Conservation (phyloP, 2,329 filamentous ascomycete genomes). For the Hypoxylon sp. region DNA sequence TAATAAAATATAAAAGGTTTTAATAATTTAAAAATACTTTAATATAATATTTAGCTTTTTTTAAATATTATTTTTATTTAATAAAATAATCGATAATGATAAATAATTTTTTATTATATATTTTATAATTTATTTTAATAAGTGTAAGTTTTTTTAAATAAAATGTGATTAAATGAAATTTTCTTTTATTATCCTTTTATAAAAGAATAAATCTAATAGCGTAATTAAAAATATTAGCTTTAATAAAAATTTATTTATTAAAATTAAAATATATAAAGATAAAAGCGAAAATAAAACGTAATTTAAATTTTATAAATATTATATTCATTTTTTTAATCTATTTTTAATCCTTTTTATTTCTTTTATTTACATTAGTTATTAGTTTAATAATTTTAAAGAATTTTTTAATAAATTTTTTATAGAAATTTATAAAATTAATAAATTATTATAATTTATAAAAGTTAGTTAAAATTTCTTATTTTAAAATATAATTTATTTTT, state of each 20-base stretch:
- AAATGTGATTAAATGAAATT: not conserved
- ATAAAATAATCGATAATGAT: not conserved
- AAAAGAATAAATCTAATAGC: not conserved
- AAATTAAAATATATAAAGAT: not conserved
- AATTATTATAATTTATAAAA: not conserved
- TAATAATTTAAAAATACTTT: not conserved
- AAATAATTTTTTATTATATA: slow-evolving; percentile 2
- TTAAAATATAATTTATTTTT: not conserved
- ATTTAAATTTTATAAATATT: not conserved
- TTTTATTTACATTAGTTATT: not conserved
- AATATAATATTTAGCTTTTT: not conserved
- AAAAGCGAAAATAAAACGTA: not conserved
- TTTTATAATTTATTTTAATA: slow-evolving; percentile 1
- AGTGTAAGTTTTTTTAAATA: not conserved
- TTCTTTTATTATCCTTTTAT: not conserved
- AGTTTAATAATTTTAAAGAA: not conserved
- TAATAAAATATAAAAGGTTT: slow-evolving; percentile 1
- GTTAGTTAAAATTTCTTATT: not conserved
- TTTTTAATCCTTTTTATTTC: not conserved
- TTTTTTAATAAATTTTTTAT: not conserved
- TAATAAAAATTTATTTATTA: not conserved
- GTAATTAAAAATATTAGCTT: not conserved
- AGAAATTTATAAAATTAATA: slow-evolving; percentile 1
- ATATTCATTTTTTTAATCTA: not conserved
- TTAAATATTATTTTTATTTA: not conserved